phyloP scores from a whole-genome alignment of 768 basidiomycete genomes.

The Sporobolomyces phaffii region DNA sequence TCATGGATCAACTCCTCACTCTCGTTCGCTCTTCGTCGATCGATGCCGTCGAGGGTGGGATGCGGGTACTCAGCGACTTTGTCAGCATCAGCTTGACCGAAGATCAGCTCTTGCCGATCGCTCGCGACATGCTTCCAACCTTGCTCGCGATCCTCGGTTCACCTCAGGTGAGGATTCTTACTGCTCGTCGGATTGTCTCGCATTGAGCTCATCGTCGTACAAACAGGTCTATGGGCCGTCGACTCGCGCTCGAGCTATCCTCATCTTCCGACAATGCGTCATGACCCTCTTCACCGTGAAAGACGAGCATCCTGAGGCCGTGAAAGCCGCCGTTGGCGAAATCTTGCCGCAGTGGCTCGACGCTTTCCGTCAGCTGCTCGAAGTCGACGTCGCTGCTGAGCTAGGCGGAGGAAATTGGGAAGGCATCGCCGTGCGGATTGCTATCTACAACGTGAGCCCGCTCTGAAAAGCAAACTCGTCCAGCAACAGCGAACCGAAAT shows the following conservation, averaged over 20 bases:
- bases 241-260: conserved; percentile 76
- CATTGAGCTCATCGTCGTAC: too few species aligned
- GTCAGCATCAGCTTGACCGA: conserved; percentile 87
- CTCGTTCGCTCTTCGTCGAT: conserved; percentile 66
- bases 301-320: conserved; percentile 79
- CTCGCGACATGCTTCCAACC: conserved; percentile 81
- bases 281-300: conserved; percentile 90
- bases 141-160: conserved; percentile 73
- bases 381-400: conserved; percentile 60
- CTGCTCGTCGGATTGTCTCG: too few species aligned
- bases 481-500: too few species aligned
- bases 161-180: conserved; percentile 56
- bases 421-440: conserved; percentile 66
- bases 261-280: conserved; percentile 85
- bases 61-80: conserved; percentile 93
- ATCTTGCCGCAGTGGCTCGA: conserved; percentile 89
- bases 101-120: conserved; percentile 85
- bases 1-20: conserved; percentile 67
- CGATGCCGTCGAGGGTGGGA: conserved; percentile 82
- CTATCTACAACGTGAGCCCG: conserved; percentile 74
- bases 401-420: conserved; percentile 65
- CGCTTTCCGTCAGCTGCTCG: conserved; percentile 72
- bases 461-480: too few species aligned
- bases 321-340: conserved; percentile 70
- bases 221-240: conserved; percentile 61